Evolutionary conservation across 495 filamentous ascomycete genomes (phyloP).

Genomic region (Neohortaea acidophila): DNA sequence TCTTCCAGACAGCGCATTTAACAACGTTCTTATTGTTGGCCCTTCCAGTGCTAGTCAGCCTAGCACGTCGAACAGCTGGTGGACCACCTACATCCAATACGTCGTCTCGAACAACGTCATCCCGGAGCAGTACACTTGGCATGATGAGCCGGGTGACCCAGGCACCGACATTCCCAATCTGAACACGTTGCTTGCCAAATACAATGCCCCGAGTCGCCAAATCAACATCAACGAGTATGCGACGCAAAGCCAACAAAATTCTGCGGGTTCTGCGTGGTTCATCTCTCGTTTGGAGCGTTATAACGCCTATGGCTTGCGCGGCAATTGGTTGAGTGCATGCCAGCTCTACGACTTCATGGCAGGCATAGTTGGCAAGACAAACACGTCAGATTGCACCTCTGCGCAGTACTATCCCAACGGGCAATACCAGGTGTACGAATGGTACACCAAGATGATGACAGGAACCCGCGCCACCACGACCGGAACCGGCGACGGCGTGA

Average conservation of each 20-base stretch:
- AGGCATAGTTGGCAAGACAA: constrained; percentile 23
- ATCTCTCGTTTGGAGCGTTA: constrained; percentile 29
- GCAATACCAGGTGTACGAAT: constrained; percentile 33
- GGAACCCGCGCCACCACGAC: constrained; percentile 24
- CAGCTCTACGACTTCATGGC: constrained; percentile 29
- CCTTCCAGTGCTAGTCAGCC: constrained; percentile 21
- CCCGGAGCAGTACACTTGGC: constrained; percentile 30
- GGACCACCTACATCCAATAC: constrained; percentile 21
- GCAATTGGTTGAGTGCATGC: constrained; percentile 28
- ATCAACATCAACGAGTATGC: constrained; percentile 35
- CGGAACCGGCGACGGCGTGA: constrained; percentile 19
- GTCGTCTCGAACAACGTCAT: constrained; percentile 22
- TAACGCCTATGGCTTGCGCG: constrained; percentile 28
- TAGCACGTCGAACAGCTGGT: constrained; percentile 20
- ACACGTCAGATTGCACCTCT: constrained; percentile 13
- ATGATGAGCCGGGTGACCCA: constrained; percentile 18
- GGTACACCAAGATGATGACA: constrained; percentile 30
- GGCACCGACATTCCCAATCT: constrained; percentile 23
- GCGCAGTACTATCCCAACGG: constrained; percentile 24
- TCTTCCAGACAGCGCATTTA: too few species aligned
- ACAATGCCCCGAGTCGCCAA: constrained; percentile 23
- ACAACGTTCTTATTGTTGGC: too few species aligned
- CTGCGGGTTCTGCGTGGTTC: constrained; percentile 28
- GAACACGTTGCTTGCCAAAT: constrained; percentile 19
- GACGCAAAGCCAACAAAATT: constrained; percentile 25